phyloP scores from a whole-genome alignment of 768 basidiomycete species.

The Tricholoma terreum region DNA sequence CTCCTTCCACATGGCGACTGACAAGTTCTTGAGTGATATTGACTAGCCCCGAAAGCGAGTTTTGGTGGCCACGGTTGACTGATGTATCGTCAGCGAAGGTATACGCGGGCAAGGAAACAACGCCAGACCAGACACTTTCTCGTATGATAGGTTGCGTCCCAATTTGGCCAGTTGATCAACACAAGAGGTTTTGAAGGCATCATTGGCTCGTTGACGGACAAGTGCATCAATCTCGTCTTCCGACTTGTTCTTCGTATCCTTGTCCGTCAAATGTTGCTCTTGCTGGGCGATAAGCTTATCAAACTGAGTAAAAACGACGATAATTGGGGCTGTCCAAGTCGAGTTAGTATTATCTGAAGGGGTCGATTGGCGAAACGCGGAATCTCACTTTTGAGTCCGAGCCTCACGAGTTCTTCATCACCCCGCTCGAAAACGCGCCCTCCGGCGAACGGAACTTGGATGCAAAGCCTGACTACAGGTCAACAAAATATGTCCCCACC shows the following conservation, averaged over 20 bases:
- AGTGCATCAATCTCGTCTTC: neutral
- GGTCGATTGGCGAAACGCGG: neutral
- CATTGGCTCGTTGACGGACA: neutral
- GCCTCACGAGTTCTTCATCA: conserved; percentile 18
- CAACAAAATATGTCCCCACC: neutral
- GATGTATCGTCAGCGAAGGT: too few relatives aligned
- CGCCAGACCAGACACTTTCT: neutral
- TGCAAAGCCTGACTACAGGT: conserved; percentile 20
- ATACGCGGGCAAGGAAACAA: too few relatives aligned
- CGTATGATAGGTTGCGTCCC: neutral
- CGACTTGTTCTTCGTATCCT: neutral
- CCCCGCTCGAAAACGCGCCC: conserved; percentile 19
- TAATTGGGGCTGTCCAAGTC: conserved; percentile 18
- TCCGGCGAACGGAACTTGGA: conserved; percentile 18
- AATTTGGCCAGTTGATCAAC: neutral
- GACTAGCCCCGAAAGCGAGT: neutral
- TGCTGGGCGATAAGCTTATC: conserved; percentile 17
- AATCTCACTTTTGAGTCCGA: neutral
- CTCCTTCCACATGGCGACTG: neutral
- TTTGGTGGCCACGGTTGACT: neutral
- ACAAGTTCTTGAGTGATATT: neutral
- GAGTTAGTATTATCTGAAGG: neutral
- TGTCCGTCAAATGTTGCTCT: neutral
- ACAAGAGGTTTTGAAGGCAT: neutral
- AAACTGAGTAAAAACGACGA: conserved; percentile 32